Evolutionary conservation across 2,329 filamentous ascomycete species (phyloP), one percentile per base, ranked within the genome.

Genomic region (Exophiala sp.): DNA sequence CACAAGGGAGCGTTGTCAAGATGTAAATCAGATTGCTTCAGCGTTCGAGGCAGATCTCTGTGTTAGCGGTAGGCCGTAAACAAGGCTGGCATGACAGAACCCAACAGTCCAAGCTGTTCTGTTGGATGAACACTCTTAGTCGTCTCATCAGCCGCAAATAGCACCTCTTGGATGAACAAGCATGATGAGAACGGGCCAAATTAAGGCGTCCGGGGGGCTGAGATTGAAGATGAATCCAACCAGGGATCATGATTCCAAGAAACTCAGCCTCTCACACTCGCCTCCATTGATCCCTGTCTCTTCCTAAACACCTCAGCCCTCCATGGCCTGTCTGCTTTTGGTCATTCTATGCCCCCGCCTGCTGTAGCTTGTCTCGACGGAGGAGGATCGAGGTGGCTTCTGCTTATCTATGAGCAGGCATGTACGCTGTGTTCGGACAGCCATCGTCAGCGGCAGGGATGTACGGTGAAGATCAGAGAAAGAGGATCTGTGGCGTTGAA

Each of bases 141-240:
- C 34, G 34, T 35, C 18, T 46, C 43, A 46, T 46, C 43, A 46
- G 43, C 43, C 30, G 43, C 43, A 46, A 37, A 35, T 37, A 46
- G 43, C 13, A 46, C 18, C 27, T 3, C 9, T 46, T 37, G n/a
- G 27, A n/a, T 21, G 24, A 24, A 16, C n/a, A 2, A 11, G 16
- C 14, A 37, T 34, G 10, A 27, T 5, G 11, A 14, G 24, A 19
- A 14, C 24, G 4, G 18, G 24, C 43, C 27, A 46, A 46, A 22
- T 16, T 11, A 46, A 46, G 22, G 43, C 24, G 29, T 21, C 9
- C 9, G 19, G 30, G 27, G 34, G 34, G 5, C 34, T 37, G 34
- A 37, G 14, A 18, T 18, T n/a, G 18, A 37, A 19, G 34, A 19
- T 37, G 34, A 11, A 37, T 18, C 16, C 7, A 19, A n/a, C n/a